phyloP scores from a whole-genome alignment of 2,329 filamentous ascomycete genomes.

The Trichoderma sp. region DNA sequence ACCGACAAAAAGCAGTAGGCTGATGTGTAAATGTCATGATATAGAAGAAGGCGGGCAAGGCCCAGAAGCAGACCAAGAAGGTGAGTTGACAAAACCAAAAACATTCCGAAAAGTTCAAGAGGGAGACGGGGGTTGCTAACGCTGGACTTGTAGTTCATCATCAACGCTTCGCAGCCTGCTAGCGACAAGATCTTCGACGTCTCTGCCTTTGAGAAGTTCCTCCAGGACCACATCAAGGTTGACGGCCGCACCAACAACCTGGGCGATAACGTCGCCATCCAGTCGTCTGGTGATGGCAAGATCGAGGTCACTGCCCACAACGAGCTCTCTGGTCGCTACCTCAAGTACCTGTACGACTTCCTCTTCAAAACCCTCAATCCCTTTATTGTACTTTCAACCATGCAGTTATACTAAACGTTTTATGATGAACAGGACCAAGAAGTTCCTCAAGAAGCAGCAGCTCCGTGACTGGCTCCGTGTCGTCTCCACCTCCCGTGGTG shows the following conservation, averaged over 20 bases:
- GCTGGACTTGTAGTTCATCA: conserved; percentile 75
- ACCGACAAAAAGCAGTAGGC: conserved; percentile 77
- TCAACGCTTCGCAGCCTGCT: conserved; percentile 98
- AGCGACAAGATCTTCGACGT: conserved; percentile 99
- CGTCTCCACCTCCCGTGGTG: conserved; percentile 95
- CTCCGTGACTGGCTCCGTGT: conserved; percentile 99
- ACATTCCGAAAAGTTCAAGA: background rate
- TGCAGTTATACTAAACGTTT: background rate
- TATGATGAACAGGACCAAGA: conserved; percentile 76
- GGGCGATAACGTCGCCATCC: conserved; percentile 88
- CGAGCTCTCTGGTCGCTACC: conserved; percentile 96
- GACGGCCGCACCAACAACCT: conserved; percentile 98
- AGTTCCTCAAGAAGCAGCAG: conserved; percentile 99
- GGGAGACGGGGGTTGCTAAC: background rate
- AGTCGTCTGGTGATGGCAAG: conserved; percentile 92
- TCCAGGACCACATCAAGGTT: conserved; percentile 99
- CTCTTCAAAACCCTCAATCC: conserved; percentile 39
- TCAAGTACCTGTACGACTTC: conserved; percentile 92
- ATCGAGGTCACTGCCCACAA: conserved; percentile 97
- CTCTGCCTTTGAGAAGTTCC: conserved; percentile 99
- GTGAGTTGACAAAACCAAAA: conserved; percentile 44
- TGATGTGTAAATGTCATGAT: conserved; percentile 64
- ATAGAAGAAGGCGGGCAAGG: conserved; percentile 69
- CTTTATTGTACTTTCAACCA: background rate
- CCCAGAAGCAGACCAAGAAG: conserved; percentile 86